Evolutionary conservation across 768 basidiomycete species (phyloP), one percentile per base, ranked within the genome.

Genomic region (Hirschioporus abietinus): DNA sequence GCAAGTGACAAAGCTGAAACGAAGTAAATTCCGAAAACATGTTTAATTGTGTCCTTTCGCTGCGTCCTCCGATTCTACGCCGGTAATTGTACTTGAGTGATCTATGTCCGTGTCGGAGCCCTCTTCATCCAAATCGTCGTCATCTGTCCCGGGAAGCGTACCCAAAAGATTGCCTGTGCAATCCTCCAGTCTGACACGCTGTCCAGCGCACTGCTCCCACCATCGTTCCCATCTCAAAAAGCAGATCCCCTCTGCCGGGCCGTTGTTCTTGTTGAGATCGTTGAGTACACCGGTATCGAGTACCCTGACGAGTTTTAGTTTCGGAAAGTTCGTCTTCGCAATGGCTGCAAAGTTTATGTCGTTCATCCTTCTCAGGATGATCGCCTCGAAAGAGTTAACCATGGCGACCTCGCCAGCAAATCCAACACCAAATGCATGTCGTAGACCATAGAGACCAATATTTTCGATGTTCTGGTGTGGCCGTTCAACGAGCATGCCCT

Each of bases 151-250:
- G 12, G 71, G 79, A 71, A 71, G 73, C 68, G 71, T 77, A 35
- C 91, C 91, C 42, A 93, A 75, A 64, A 79, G 70, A 15, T 78
- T 84, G 0, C 89, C 91, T 0, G 91, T 92, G 71, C 91, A 92
- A 74, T 93, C 91, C 75, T 93, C 90, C 63, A 93, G 72, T 58
- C 87, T 75, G 5, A 92, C 76, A 0, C 84, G 81, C 73, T 83
- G 78, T 23, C 70, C 68, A 0, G 76, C 68, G 68, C 85, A 88
- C 70, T 76, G 78, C 17, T 79, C 80, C 84, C 86, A 89, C 91
- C 91, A 92, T 61, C 81, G 77, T 69, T 87, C 86, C 86, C 90
- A 92, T 34, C 91, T 77, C 67, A 82, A 79, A 65, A 73, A 78
- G 65, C 78, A 78, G 7, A 73, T 17, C 75, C 78, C 67, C 73